phyloP scores from a whole-genome alignment of 768 basidiomycete species.

The Collybia sp. region DNA sequence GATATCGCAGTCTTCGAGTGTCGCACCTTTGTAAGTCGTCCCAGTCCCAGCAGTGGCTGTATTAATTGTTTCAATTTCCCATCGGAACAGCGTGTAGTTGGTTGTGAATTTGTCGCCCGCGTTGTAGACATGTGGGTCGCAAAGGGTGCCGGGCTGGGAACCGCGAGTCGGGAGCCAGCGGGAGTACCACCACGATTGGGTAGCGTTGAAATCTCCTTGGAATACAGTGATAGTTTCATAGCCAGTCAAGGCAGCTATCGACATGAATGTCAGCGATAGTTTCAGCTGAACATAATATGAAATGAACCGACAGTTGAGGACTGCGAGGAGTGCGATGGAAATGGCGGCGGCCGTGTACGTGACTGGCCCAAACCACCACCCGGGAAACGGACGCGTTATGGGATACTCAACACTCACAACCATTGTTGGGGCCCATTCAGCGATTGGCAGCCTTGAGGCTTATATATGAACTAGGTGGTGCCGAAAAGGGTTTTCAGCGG shows the following conservation, averaged over 20 bases:
- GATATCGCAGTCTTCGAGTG: slow-evolving; percentile 21
- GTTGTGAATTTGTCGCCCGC: slow-evolving; percentile 20
- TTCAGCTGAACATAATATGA: too few species aligned
- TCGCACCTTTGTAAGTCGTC: slow-evolving; percentile 15
- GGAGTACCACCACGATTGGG: slow-evolving; percentile 17
- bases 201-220: slow-evolving; percentile 18
- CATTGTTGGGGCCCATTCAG: too few species aligned
- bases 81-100: slow-evolving; percentile 20
- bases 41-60: slow-evolving; percentile 18
- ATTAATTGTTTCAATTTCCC: slow-evolving; percentile 14
- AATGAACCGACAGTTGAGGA: too few species aligned
- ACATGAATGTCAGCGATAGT: background rate
- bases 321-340: too few species aligned
- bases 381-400: slow-evolving; percentile 12
- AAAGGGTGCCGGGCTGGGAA: slow-evolving; percentile 18
- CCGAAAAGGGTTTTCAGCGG: too few species aligned
- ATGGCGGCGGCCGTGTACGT: background rate
- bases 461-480: too few species aligned
- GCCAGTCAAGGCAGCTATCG: slow-evolving; percentile 17
- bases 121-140: slow-evolving; percentile 18
- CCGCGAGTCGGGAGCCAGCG: slow-evolving; percentile 11
- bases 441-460: too few species aligned
- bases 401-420: slow-evolving; percentile 8
- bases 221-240: slow-evolving; percentile 20
- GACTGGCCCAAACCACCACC: slow-evolving; percentile 12